Percentiles rank a stretch among this genome's conserved stretches.
Evolutionary conservation across 1,284 basidiomycete species (phyloP).

Genomic region (Inonotus obliquus): DNA sequence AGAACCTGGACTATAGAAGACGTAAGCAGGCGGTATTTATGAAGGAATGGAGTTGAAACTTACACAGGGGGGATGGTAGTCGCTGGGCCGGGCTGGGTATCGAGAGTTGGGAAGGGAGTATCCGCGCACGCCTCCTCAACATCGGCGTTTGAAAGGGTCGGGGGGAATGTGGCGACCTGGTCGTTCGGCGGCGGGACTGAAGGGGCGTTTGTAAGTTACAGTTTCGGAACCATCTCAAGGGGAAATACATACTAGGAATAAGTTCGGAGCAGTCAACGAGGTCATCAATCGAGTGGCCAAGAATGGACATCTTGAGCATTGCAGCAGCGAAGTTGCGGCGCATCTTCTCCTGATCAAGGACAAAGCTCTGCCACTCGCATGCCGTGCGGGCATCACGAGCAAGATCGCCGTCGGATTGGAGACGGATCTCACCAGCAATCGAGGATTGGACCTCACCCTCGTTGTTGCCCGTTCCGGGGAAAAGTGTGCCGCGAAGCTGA

Average conservation of each 20-base stretch:
- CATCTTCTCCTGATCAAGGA: constrained; percentile 18
- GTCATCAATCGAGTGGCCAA: constrained; percentile 27
- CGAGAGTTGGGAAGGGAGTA: constrained; percentile 16
- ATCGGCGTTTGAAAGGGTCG: background rate
- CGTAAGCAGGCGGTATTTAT: no score
- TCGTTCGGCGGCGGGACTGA: no score
- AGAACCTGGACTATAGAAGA: no score
- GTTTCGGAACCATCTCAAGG: no score
- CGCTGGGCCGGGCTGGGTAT: constrained; percentile 3
- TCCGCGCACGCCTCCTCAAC: constrained; percentile 10
- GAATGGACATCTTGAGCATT: constrained; percentile 30
- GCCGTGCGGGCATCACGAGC: constrained; percentile 19
- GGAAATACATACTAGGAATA: constrained; percentile 2
- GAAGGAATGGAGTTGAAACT: background rate
- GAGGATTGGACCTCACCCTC: constrained; percentile 20
- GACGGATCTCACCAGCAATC: constrained; percentile 16
- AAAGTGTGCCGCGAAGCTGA: constrained; percentile 24
- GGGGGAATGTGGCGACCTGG: no score
- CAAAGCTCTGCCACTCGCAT: constrained; percentile 23
- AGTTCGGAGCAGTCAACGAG: constrained; percentile 22
- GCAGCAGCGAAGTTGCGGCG: constrained; percentile 20
- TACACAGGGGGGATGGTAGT: constrained; percentile 14
- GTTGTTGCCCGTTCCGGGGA: constrained; percentile 31
- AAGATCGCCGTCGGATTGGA: constrained; percentile 20
- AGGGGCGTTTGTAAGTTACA: no score